These are phyloP conservation scores for Aspergillus brasiliensis DNA, from an alignment of 2,329 filamentous ascomycete genomes.

Conservation along the genomic window DNA sequence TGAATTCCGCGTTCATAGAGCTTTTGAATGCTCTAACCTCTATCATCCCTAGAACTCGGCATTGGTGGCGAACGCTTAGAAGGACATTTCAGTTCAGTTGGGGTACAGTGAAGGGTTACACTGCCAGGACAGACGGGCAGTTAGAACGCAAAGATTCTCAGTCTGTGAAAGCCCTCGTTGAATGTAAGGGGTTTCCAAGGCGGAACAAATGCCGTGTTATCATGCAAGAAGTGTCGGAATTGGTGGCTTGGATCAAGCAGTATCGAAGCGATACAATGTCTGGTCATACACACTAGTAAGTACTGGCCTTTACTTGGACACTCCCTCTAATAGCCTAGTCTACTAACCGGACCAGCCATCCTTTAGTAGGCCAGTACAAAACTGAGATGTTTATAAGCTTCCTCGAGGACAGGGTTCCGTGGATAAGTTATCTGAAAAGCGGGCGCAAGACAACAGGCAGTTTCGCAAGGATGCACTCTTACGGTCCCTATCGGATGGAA, in stretches of 20 bases:
- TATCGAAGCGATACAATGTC: background rate
- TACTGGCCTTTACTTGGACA: background rate
- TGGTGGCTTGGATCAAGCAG: background rate
- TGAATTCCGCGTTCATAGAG: too few species aligned
- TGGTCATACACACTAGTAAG: background rate
- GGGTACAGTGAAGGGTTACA: background rate
- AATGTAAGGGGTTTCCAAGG: background rate
- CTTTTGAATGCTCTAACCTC: too few species aligned
- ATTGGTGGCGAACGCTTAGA: background rate
- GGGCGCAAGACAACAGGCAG: background rate
- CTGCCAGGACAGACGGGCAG: background rate
- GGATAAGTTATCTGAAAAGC: background rate
- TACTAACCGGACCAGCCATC: background rate
- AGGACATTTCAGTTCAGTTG: background rate
- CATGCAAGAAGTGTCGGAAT: background rate
- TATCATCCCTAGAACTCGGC: background rate
- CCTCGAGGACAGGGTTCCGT: background rate
- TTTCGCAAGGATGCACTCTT: background rate
- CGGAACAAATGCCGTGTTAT: background rate
- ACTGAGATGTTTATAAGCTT: background rate
- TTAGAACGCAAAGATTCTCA: background rate
- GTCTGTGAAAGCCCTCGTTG: background rate
- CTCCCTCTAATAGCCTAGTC: background rate
- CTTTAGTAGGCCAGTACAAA: background rate
- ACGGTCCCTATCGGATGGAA: background rate